These are phyloP conservation scores for Leccinellum rugosiceps DNA, from an alignment of 768 basidiomycete genomes.

Conservation along the genomic window DNA sequence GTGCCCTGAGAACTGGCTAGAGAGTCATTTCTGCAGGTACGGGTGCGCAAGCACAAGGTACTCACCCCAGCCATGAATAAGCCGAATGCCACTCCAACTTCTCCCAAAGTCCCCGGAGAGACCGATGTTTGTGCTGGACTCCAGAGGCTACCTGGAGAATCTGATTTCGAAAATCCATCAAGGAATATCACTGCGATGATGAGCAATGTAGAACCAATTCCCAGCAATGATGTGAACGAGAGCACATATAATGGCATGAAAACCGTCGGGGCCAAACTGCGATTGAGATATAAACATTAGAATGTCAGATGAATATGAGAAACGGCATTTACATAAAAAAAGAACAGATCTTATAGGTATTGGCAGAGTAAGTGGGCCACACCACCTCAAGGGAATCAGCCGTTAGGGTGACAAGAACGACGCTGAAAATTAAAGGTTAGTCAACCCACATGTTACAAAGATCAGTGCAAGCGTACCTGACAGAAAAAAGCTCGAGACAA, in stretches of 20 bases:
- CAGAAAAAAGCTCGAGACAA: conserved; percentile 82
- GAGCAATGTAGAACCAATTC: conserved; percentile 73
- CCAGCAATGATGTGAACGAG: conserved; percentile 85
- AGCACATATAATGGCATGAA: conserved; percentile 84
- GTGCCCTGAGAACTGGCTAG: conserved; percentile 78
- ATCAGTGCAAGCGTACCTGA: conserved; percentile 48
- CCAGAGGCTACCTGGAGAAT: conserved; percentile 80
- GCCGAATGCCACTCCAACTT: conserved; percentile 80
- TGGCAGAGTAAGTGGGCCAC: conserved; percentile 60
- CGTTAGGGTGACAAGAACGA: conserved; percentile 85
- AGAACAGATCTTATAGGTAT: conserved; percentile 74
- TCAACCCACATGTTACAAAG: not conserved
- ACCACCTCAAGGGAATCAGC: conserved; percentile 82
- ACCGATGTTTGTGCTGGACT: conserved; percentile 66
- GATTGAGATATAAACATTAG: conserved; percentile 1
- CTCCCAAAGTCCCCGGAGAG: conserved; percentile 46
- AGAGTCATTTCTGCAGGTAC: not conserved
- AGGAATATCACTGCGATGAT: conserved; percentile 75
- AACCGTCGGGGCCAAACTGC: conserved; percentile 76
- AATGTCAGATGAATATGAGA: not conserved
- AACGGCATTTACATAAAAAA: conserved; percentile 56
- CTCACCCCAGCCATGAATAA: conserved; percentile 89
- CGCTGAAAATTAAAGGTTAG: conserved; percentile 39
- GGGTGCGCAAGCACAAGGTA: not conserved
- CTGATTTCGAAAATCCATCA: conserved; percentile 73